Percentiles rank a stretch among this genome's conserved stretches.
Conservation (phyloP, 768 basidiomycete genomes). For the Boletus bicolor region DNA sequence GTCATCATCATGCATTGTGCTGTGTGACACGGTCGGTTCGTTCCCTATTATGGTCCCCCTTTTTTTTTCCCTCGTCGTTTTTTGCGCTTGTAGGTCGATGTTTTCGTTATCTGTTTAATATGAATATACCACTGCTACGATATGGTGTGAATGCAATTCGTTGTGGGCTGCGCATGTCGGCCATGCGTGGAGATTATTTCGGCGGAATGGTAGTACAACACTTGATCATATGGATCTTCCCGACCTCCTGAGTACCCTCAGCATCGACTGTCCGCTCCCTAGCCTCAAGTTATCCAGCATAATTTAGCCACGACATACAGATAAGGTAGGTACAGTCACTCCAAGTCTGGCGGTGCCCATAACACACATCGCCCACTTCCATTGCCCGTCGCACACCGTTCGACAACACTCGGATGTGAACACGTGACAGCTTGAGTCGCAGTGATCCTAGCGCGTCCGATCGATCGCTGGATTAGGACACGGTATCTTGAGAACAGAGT, state of each 20-base stretch:
- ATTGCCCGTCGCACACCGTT: slow-evolving; percentile 75
- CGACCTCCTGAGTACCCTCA: too few species aligned
- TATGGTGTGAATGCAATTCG: neutral
- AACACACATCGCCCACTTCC: slow-evolving; percentile 76
- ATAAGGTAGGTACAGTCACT: neutral
- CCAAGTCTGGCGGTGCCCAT: slow-evolving; percentile 55
- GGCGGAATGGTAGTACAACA: too few species aligned
- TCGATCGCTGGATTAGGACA: neutral
- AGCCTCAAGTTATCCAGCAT: too few species aligned
- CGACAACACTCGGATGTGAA: slow-evolving; percentile 73
- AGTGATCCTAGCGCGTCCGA: slow-evolving; percentile 49
- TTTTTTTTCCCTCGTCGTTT: neutral
- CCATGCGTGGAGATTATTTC: too few species aligned
- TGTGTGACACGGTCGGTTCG: slow-evolving; percentile 35
- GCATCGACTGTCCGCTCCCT: too few species aligned
- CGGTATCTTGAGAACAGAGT: neutral
- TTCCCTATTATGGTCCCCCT: slow-evolving; percentile 8
- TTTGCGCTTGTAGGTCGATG: slow-evolving; percentile 1
- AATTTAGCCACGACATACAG: too few species aligned
- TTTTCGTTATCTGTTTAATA: slow-evolving; percentile 13
- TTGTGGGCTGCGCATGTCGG: too few species aligned
- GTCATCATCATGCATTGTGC: slow-evolving; percentile 6
- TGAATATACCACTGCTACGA: slow-evolving; percentile 16
- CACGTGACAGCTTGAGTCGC: slow-evolving; percentile 91
- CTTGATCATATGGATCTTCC: too few species aligned